phyloP scores from a whole-genome alignment of 148 eudicot genomes.

The Cornus kousa region DNA sequence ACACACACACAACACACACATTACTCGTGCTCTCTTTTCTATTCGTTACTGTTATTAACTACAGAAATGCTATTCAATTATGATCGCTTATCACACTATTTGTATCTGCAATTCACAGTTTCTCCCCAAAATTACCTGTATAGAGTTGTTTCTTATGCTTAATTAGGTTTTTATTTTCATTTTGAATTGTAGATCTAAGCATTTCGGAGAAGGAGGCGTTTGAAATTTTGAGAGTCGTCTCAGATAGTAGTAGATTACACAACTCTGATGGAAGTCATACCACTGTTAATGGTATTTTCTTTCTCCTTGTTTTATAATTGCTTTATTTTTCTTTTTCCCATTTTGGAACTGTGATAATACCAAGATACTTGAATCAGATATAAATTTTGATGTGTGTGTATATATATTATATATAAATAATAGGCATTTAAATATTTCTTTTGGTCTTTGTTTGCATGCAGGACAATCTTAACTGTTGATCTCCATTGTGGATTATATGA shows the following conservation, averaged over 20 bases:
- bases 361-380: neutral
- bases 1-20: too few relatives aligned
- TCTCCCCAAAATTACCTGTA: neutral
- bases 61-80: neutral
- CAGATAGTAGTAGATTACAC: slow-evolving; percentile 47
- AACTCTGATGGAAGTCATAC: slow-evolving; percentile 34
- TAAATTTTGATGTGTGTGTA: too few relatives aligned
- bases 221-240: slow-evolving; percentile 68
- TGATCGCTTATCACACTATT: slow-evolving; percentile 1
- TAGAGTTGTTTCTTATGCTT: neutral
- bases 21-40: too few relatives aligned
- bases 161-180: neutral
- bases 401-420: too few relatives aligned
- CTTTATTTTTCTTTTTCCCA: neutral
- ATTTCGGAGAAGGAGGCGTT: slow-evolving; percentile 66
- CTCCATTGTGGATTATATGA: neutral
- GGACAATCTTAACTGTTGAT: neutral
- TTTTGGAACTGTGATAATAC: neutral
- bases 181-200: slow-evolving; percentile 42
- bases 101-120: neutral
- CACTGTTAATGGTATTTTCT: slow-evolving; percentile 51
- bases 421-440: neutral
- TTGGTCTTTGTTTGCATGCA: neutral
- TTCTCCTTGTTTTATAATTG: slow-evolving; percentile 1
- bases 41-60: too few relatives aligned